These are phyloP conservation scores for Colletotrichum liaoningense DNA, from an alignment of 2,329 filamentous ascomycete genomes.

Conservation along the genomic window DNA sequence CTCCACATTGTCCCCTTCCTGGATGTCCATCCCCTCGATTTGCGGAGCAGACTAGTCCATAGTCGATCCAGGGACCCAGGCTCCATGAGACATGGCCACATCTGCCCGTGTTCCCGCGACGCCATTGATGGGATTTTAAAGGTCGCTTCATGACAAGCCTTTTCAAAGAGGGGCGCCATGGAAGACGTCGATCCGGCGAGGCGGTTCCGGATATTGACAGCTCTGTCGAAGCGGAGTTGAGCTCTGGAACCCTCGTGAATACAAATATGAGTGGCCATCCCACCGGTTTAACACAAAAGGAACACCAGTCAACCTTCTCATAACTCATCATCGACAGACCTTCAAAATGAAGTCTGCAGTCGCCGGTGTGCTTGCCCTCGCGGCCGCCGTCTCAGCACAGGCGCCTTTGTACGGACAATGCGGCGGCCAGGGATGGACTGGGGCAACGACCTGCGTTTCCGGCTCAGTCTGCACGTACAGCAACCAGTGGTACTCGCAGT, in stretches of 20 bases:
- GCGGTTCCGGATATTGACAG: not conserved
- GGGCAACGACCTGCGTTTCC: conserved; percentile 55
- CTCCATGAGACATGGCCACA: not conserved
- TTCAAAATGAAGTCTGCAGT: conserved; percentile 30
- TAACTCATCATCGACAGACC: not conserved
- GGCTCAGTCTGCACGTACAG: conserved; percentile 50
- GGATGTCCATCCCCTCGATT: conserved; percentile 7
- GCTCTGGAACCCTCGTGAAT: not conserved
- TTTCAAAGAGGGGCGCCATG: conserved; percentile 7
- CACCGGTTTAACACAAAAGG: not conserved
- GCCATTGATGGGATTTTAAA: conserved; percentile 30
- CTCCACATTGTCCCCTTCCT: conserved; percentile 2
- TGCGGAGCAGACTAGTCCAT: conserved; percentile 1
- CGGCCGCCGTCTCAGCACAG: conserved; percentile 34
- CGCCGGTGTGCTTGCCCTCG: conserved; percentile 23
- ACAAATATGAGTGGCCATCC: conserved; percentile 15
- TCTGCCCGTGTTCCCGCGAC: not conserved
- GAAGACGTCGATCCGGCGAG: conserved; percentile 25
- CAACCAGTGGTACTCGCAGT: conserved; percentile 53
- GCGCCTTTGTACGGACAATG: conserved; percentile 49
- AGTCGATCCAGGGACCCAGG: conserved; percentile 19
- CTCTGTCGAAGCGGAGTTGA: not conserved
- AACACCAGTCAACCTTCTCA: not conserved
- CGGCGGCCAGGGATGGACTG: conserved; percentile 54
- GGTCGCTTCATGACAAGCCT: not conserved